Base-by-base conservation (phyloP, 2,329 filamentous ascomycete genomes). In the Calonectria crousiana region DNA sequence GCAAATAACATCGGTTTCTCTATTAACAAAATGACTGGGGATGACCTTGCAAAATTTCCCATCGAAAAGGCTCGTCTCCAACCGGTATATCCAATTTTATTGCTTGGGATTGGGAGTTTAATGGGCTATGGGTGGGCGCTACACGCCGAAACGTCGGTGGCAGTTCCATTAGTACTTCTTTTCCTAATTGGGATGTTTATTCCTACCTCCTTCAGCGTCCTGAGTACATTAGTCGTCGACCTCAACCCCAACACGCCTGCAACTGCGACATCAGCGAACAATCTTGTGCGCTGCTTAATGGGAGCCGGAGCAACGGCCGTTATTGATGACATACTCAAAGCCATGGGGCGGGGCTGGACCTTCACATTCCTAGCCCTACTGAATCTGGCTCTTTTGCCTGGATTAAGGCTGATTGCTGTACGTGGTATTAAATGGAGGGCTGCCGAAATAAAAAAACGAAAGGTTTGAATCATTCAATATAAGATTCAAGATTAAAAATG, bases 181-280 rank as follows among this genome's bases (percentile, higher is more conserved):
- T 92, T 92, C 77, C 79, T 92, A 52, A 87, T 92, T 51, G 91
- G 91, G 13, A 81, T 91, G 74, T 87, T 87, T 56, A 85, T 92
- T 41, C 92, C 92, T 5, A 91, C 90, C 1, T 89, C 90, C 0
- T 94, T 94, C 80, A 90, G 89, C 71, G 88, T 93, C 58, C 85
- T 93, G 23, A 91, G 89, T 77, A 91, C 91, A 0, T 84, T 94
- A 8, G 86, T 93, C 16, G 89, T 94, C 1, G 92, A 94, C 75
- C 83, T 93, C 2, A 91, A 92, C 75, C 91, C 91, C 0, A 84
- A 89, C 26, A 88, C 89, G 0, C 91, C 91, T 0, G 91, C 91
- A 0, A 93, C 91, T 0, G 90, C 90, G 0, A 91, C 91, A 2
- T 92, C 92, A 0, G 90, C 92, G 0, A 92, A 92, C 75, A 93